A percentile compares a stretch with the other conserved stretches of the same genome.
phyloP scores from a whole-genome alignment of 2,329 filamentous ascomycete genomes.

The Dothistroma septosporum region DNA sequence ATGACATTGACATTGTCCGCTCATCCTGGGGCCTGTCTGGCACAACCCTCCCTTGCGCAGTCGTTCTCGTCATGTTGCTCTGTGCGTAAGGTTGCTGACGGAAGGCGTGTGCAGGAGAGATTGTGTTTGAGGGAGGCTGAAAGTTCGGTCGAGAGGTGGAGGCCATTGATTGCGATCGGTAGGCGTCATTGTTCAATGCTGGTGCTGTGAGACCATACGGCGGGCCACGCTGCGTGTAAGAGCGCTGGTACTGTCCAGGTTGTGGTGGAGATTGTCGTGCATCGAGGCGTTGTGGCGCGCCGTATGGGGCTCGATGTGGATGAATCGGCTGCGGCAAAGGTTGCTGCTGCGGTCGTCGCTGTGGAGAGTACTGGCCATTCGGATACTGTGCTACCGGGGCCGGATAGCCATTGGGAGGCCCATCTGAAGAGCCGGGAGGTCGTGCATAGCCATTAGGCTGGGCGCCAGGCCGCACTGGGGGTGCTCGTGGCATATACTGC shows the following conservation, averaged over 20 bases:
- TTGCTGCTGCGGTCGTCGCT: slow-evolving; percentile 41
- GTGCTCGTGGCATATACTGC: slow-evolving; percentile 54
- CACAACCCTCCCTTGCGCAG: slow-evolving; percentile 84
- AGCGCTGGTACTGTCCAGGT: slow-evolving; percentile 44
- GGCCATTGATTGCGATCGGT: slow-evolving; percentile 90
- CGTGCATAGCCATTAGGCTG: slow-evolving; percentile 40
- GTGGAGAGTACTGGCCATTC: slow-evolving; percentile 38
- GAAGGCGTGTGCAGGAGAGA: slow-evolving; percentile 67
- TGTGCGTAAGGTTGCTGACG: slow-evolving; percentile 71
- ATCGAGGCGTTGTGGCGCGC: slow-evolving; percentile 67
- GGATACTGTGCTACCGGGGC: slow-evolving; percentile 27
- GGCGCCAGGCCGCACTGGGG: slow-evolving; percentile 51
- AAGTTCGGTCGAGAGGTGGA: slow-evolving; percentile 67
- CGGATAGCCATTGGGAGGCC: slow-evolving; percentile 30
- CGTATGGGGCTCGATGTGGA: slow-evolving; percentile 65
- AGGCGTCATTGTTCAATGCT: slow-evolving; percentile 77
- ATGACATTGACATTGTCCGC: slow-evolving; percentile 92
- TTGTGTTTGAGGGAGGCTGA: slow-evolving; percentile 57
- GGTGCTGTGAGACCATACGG: slow-evolving; percentile 52
- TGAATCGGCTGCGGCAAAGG: slow-evolving; percentile 56
- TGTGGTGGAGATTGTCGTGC: slow-evolving; percentile 49
- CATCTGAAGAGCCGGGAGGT: slow-evolving; percentile 25
- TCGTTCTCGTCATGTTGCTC: slow-evolving; percentile 65
- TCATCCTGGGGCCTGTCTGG: slow-evolving; percentile 82
- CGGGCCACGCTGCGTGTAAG: slow-evolving; percentile 28